phyloP scores from a whole-genome alignment of 2,329 filamentous ascomycete species.

The Beauveria pseudobassiana region DNA sequence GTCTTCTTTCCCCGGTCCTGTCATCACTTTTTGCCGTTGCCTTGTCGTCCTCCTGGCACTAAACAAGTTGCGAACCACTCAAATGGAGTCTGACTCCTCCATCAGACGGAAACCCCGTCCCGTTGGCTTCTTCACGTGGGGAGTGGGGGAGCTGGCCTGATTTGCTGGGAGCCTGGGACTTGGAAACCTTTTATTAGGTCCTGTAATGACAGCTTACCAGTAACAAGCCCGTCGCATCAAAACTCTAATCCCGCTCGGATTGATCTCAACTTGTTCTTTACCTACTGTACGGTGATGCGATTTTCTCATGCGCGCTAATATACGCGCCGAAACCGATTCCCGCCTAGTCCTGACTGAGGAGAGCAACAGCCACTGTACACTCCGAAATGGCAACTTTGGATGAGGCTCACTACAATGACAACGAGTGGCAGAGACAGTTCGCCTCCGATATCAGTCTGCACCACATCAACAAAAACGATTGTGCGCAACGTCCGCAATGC shows the following conservation, averaged over 20 bases:
- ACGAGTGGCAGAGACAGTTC: too few species aligned
- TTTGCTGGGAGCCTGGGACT: neutral
- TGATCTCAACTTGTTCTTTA: neutral
- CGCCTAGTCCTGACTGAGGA: neutral
- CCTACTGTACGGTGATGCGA: too few species aligned
- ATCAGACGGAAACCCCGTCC: neutral
- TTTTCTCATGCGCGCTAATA: neutral
- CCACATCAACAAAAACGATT: neutral
- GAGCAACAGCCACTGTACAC: neutral
- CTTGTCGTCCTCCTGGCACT: neutral
- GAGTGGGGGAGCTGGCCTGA: slow-evolving; percentile 7
- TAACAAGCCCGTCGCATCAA: neutral
- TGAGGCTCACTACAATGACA: neutral
- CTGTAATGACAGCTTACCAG: neutral
- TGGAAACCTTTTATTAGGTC: neutral
- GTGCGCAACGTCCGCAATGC: neutral
- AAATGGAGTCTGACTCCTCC: neutral
- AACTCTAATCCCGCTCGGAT: slow-evolving; percentile 1
- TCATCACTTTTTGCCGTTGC: neutral
- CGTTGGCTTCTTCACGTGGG: slow-evolving; percentile 6
- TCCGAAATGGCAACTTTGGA: neutral
- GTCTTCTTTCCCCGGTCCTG: neutral
- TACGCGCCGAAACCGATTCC: neutral
- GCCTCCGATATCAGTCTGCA: neutral
- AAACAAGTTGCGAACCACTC: neutral